Evolutionary conservation across 2,329 filamentous ascomycete genomes (phyloP), one percentile per base, ranked within the genome.

Genomic region (Beauveria medogensis): DNA sequence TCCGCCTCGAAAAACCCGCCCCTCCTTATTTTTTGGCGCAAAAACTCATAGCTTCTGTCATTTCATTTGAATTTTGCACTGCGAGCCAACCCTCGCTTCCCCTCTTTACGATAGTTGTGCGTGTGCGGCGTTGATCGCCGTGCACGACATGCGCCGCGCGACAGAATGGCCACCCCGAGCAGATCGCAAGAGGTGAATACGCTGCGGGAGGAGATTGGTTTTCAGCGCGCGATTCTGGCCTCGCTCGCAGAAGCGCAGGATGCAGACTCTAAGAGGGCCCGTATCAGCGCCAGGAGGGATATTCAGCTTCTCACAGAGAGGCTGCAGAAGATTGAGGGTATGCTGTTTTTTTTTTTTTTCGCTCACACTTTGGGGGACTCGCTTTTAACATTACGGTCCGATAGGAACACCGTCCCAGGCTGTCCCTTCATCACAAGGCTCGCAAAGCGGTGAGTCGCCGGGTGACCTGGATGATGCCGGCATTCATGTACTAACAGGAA

Each of bases 191-290:
- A 64, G 20, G 63, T 64, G 61, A 64, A 60, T 10, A 53, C 71
- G 20, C 65, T 80, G 22, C 64, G 64, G 20, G 75, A 78, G 53
- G 77, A 80, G 60, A 67, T 81, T 63, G 69, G 66, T 37, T 70
- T 79, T 22, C 74, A 79, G 62, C 69, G 69, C 52, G 75, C 76
- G 55, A 71, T 81, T 22, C 69, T 81, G 3, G 64, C 67, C 8
- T 80, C 78, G 2, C 71, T 82, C n/a, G 44, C 63, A 22, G 63
- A 57, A 26, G 65, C 65, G 40, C 14, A 53, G 10, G 58, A 60
- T 50, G 51, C 30, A 4, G 34, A 22, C 18, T 59, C 57, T 37
- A 37, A 54, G 50, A 59, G 16, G 16, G 50, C 28, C 10, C 41
- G 41, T 50, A 37, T 53, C 16, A 37, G n/a, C 22, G 57, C 57